Base-by-base conservation (phyloP, 352 stramenopile genomes). In the Phytophthora sansomeana region DNA sequence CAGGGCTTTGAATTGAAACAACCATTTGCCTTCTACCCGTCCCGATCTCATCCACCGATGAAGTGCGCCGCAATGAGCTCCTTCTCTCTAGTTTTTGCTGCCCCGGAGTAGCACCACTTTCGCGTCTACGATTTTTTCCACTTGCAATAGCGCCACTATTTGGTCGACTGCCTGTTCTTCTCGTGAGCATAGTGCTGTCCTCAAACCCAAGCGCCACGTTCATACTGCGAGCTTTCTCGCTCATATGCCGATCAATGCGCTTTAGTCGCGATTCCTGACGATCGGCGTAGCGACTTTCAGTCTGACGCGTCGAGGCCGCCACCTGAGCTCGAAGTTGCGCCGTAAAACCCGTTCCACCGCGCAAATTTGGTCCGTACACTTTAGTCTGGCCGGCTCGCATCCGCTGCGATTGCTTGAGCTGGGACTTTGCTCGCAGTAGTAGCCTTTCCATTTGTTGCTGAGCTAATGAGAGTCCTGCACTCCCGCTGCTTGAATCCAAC, bases 381-480 rank as follows among this genome's bases (percentile, higher is more conserved):
- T 79, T 80, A 0, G 66, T 74, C 24, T 93, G 77, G 0, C 85
- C 85, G 0, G 79, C 69, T 19, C 85, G 80, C 77, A 89, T 91
- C 38, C 87, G 85, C 29, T 87, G 75, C 2, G 85, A 94, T 38
- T 89, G 80, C 54, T 94, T 94, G 1, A 94, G 62, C 61, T 94
- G 85, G 8, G 70, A 80, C 57, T 92, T 92, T 30, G 85, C 85
- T 36, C 80, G 76, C 8, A 94, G 67, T 13, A 94, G 67, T 26
- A 94, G 62, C 19, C 79, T 69, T 38, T 94, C 85, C 85, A 94
- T 94, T 61, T 94, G 85, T 48, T 92, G 85, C 56, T 94, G 85
- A 5, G 84, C 85, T 19, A 92, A 57, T 16, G 80, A 88, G 17
- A 92, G 77, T 10, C 85, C 85, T 6, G 75, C 64, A 55, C 81